Percentiles rank a stretch among this genome's conserved stretches.
phyloP scores from a whole-genome alignment of 805 yeast species.

The Ogataea dorogensis region DNA sequence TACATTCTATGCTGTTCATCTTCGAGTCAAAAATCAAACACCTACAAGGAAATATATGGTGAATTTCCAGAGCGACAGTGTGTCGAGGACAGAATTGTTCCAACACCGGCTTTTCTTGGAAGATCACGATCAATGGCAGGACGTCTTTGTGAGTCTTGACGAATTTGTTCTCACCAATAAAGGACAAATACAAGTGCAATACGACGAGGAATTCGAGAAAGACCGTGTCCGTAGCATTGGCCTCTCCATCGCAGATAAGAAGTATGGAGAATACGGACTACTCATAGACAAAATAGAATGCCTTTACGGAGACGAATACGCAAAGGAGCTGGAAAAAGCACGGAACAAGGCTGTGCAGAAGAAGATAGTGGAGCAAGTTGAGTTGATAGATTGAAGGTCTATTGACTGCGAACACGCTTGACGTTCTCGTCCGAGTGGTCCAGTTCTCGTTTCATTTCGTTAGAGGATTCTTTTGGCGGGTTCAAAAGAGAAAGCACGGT shows the following conservation, averaged over 20 bases:
- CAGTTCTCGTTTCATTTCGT: slow-evolving; percentile 5
- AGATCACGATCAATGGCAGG: slow-evolving; percentile 67
- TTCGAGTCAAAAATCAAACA: slow-evolving; percentile 68
- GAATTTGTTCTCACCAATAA: slow-evolving; percentile 82
- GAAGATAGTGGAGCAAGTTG: too few species aligned
- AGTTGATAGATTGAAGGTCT: background rate
- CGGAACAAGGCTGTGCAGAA: slow-evolving; percentile 23
- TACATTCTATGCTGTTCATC: slow-evolving; percentile 55
- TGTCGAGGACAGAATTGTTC: slow-evolving; percentile 72
- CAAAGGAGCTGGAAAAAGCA: slow-evolving; percentile 39
- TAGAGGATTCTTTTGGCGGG: slow-evolving; percentile 14
- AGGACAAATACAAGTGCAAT: slow-evolving; percentile 58
- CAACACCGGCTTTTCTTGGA: slow-evolving; percentile 74
- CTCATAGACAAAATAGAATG: slow-evolving; percentile 74
- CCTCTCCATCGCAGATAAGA: slow-evolving; percentile 72
- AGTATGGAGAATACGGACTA: slow-evolving; percentile 71
- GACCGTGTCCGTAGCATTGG: slow-evolving; percentile 71
- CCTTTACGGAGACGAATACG: slow-evolving; percentile 54
- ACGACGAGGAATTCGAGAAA: slow-evolving; percentile 57
- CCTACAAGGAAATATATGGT: slow-evolving; percentile 63
- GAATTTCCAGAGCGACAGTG: slow-evolving; percentile 78
- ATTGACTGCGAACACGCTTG: slow-evolving; percentile 8
- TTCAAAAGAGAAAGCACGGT: slow-evolving; percentile 26
- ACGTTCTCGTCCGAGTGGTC: slow-evolving; percentile 7
- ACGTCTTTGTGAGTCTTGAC: slow-evolving; percentile 71